Percentiles rank a stretch among this genome's conserved stretches.
phyloP scores from a whole-genome alignment of 192 early-diverging fungal genomes.

The Entomortierella beljakovae region DNA sequence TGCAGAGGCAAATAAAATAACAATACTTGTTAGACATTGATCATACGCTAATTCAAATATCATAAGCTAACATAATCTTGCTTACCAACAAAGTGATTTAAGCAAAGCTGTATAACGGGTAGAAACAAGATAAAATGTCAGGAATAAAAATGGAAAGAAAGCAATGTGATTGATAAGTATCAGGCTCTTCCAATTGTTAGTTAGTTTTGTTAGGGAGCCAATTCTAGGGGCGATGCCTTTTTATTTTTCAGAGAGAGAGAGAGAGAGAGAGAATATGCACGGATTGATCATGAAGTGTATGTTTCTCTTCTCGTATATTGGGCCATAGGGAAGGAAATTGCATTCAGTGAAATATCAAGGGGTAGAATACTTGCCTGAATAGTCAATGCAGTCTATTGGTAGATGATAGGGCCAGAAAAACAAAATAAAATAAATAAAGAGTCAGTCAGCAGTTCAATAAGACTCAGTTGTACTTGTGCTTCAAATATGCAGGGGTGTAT shows the following conservation, averaged over 20 bases:
- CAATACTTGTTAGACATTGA: neutral
- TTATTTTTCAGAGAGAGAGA: too few species aligned
- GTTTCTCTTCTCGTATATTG: neutral
- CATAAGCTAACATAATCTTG: neutral
- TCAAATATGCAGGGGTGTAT: neutral
- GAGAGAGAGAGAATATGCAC: too few species aligned
- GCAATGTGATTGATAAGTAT: neutral
- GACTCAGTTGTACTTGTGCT: neutral
- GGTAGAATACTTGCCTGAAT: constrained; percentile 59
- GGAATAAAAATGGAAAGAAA: neutral
- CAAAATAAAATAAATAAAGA: neutral
- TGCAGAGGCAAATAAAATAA: neutral
- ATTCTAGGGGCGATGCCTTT: neutral
- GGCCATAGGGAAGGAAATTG: too few species aligned
- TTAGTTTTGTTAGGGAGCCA: neutral
- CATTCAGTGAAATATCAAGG: neutral
- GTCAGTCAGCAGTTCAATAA: neutral
- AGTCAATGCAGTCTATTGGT: constrained; percentile 68
- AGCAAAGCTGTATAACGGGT: constrained; percentile 52
- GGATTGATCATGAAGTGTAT: neutral
- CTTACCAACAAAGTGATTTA: constrained; percentile 73
- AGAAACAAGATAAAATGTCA: neutral
- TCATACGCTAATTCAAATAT: neutral
- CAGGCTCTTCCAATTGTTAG: neutral
- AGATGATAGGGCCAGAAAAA: constrained; percentile 2